These are phyloP conservation scores for Leucosporidium creatinivorum DNA, from an alignment of 768 basidiomycete species.

Conservation along the genomic window DNA sequence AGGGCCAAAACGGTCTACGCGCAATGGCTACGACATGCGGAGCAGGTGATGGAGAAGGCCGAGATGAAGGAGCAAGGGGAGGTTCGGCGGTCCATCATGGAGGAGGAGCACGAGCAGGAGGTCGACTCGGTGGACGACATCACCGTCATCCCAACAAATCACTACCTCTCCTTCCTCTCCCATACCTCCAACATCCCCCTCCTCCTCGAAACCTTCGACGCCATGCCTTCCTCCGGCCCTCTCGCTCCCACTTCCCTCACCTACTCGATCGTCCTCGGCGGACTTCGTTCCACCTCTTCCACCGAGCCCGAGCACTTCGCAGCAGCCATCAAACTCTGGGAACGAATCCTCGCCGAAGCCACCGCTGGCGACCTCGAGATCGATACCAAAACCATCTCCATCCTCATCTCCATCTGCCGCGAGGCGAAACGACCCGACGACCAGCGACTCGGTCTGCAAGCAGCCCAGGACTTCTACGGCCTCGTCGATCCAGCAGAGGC, in stretches of 20 bases:
- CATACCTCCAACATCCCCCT: not conserved
- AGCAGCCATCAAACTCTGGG: not conserved
- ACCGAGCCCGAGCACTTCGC: not conserved
- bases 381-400: not conserved
- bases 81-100: not conserved
- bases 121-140: conserved; percentile 3
- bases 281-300: not conserved
- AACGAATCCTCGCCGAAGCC: not conserved
- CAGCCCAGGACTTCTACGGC: conserved; percentile 1
- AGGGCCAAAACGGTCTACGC: conserved; percentile 25
- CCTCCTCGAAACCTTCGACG: conserved; percentile 15
- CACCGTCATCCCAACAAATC: conserved; percentile 12
- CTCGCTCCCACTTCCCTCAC: conserved; percentile 7
- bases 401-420: conserved; percentile 8
- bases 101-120: not conserved
- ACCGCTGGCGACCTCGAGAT: not conserved
- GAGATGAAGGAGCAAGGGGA: not conserved
- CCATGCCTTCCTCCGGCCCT: conserved; percentile 5
- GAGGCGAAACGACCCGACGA: not conserved
- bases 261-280: conserved; percentile 19
- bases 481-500: not conserved
- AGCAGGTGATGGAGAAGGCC: not conserved
- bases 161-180: conserved; percentile 25
- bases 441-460: not conserved
- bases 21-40: conserved; percentile 23